A percentile compares a stretch with the other conserved stretches of the same genome.
Conservation (phyloP, 2,329 filamentous ascomycete species). For the Raffaelea albimanens region DNA sequence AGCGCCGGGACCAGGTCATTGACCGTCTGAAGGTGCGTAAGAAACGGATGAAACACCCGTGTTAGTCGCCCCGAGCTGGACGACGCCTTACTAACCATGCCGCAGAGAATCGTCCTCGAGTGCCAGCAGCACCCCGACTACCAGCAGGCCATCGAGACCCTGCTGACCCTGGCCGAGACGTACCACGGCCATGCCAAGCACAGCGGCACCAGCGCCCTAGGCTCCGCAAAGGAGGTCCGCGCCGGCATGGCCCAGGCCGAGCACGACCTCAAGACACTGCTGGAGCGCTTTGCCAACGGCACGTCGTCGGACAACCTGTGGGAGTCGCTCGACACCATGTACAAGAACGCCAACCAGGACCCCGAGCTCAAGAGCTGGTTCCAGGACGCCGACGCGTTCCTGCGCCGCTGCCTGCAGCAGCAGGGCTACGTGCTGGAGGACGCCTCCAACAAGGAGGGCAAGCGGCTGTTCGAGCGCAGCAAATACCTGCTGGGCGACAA, state of each 20-base stretch:
- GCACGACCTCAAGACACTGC: slow-evolving; percentile 70
- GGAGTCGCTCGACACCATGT: slow-evolving; percentile 75
- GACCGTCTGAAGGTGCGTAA: slow-evolving; percentile 65
- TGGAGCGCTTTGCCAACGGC: slow-evolving; percentile 93
- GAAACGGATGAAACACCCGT: slow-evolving; percentile 9
- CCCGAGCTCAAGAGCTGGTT: slow-evolving; percentile 87
- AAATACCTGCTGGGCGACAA: slow-evolving; percentile 80
- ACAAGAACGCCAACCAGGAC: slow-evolving; percentile 77
- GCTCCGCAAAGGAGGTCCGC: slow-evolving; percentile 65
- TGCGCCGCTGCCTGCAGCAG: slow-evolving; percentile 76
- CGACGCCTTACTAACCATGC: neutral
- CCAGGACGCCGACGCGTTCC: slow-evolving; percentile 63
- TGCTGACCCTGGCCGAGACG: slow-evolving; percentile 74
- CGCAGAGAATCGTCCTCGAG: slow-evolving; percentile 95
- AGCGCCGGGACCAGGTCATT: slow-evolving; percentile 85
- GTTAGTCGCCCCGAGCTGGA: too few species aligned
- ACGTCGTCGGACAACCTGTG: slow-evolving; percentile 84
- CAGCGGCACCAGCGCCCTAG: slow-evolving; percentile 53
- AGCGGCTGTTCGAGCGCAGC: slow-evolving; percentile 74
- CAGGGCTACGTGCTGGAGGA: slow-evolving; percentile 88
- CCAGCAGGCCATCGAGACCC: slow-evolving; percentile 78
- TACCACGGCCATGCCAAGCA: slow-evolving; percentile 69
- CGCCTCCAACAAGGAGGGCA: slow-evolving; percentile 69
- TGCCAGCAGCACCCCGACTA: slow-evolving; percentile 95
- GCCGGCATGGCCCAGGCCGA: slow-evolving; percentile 62